phyloP scores from a whole-genome alignment of 805 yeast genomes.

The Wickerhamomyces rabaulensis region DNA sequence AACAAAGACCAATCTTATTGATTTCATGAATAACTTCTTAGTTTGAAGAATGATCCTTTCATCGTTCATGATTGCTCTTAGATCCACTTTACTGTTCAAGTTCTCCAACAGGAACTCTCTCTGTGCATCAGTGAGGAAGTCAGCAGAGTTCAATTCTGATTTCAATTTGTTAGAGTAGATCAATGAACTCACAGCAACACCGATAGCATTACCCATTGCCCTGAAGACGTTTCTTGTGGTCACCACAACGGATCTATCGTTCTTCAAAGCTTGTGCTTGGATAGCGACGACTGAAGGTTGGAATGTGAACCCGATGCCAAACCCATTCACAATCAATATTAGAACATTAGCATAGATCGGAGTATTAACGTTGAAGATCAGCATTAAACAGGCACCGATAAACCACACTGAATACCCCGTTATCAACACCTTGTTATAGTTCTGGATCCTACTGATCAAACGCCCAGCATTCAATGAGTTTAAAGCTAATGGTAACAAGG shows the following conservation, averaged over 20 bases:
- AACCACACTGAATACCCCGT: slow-evolving; percentile 16
- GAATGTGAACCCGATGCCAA: slow-evolving; percentile 24
- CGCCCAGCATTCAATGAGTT: slow-evolving; percentile 11
- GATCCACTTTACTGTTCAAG: background rate
- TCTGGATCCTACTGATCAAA: slow-evolving; percentile 13
- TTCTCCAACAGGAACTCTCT: background rate
- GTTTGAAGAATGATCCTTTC: background rate
- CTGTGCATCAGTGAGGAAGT: background rate
- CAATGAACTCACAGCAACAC: slow-evolving; percentile 36
- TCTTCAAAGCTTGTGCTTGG: slow-evolving; percentile 45
- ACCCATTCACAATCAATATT: slow-evolving; percentile 27
- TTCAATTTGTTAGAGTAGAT: background rate
- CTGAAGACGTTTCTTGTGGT: slow-evolving; percentile 51
- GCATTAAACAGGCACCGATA: background rate
- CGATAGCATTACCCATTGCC: slow-evolving; percentile 56
- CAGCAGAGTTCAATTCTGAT: background rate
- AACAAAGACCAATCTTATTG: slow-evolving; percentile 1
- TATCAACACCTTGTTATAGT: slow-evolving; percentile 11
- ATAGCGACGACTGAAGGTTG: slow-evolving; percentile 34
- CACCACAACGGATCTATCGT: slow-evolving; percentile 54
- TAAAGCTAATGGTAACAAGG: slow-evolving; percentile 11
- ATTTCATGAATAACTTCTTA: slow-evolving; percentile 1
- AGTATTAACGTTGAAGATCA: background rate
- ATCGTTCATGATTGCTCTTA: background rate
- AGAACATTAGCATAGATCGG: background rate